These are phyloP conservation scores for Serendipita vermifera DNA, from an alignment of 768 basidiomycete genomes.

Conservation along the genomic window DNA sequence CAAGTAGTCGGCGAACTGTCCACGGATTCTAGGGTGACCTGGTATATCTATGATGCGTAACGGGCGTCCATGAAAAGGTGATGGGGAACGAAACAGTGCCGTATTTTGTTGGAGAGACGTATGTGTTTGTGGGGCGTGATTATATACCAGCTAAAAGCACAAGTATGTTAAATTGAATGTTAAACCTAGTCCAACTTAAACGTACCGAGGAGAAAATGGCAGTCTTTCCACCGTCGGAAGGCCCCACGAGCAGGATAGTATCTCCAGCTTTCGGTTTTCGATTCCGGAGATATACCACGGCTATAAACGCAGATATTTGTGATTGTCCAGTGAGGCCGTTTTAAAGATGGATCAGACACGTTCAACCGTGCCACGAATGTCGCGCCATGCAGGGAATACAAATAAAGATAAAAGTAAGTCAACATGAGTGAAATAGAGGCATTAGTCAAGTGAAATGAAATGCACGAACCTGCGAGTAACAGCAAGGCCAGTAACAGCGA, in stretches of 20 bases:
- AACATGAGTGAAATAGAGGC: too few relatives aligned
- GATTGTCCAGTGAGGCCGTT: background rate
- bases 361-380: too few relatives aligned
- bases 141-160: conserved; percentile 55
- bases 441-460: too few relatives aligned
- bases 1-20: conserved; percentile 57
- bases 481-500: background rate
- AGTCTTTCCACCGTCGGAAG: conserved; percentile 70
- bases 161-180: conserved; percentile 14
- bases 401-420: too few relatives aligned
- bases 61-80: conserved; percentile 26
- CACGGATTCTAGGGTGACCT: conserved; percentile 66
- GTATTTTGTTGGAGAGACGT: conserved; percentile 67
- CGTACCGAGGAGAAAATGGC: conserved; percentile 58
- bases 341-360: too few relatives aligned
- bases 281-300: background rate
- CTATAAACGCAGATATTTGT: background rate
- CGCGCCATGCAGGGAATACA: too few relatives aligned
- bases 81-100: conserved; percentile 33
- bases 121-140: conserved; percentile 51
- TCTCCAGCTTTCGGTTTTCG: background rate
- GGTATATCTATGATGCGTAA: conserved; percentile 61
- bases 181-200: conserved; percentile 12
- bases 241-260: conserved; percentile 59
- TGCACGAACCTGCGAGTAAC: background rate